phyloP scores from a whole-genome alignment of 2,329 filamentous ascomycete genomes.

The Cyclaneusma minus region DNA sequence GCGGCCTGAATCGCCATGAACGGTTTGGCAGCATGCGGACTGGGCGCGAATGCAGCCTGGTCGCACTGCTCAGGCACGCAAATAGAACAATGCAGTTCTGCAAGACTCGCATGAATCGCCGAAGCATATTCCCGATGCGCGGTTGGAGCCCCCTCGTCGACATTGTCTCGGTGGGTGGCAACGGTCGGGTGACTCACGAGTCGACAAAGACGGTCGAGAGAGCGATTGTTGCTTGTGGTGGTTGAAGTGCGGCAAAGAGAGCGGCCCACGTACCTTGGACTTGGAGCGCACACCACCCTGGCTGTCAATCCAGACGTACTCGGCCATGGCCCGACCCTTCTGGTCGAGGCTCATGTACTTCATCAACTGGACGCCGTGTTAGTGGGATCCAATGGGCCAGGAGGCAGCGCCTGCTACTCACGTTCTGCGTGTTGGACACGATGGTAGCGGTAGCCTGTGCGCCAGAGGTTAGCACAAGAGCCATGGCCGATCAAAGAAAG shows the following conservation, averaged over 20 bases:
- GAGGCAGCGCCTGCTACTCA: conserved; percentile 18
- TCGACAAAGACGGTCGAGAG: no score
- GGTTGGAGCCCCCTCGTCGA: no score
- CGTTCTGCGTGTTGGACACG: conserved; percentile 23
- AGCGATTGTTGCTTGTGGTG: not conserved
- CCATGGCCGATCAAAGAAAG: conserved; percentile 1
- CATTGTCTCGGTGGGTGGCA: no score
- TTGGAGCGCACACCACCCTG: conserved; percentile 78
- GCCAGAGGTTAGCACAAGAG: conserved; percentile 6
- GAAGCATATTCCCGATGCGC: no score
- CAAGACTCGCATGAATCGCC: no score
- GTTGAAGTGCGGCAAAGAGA: not conserved
- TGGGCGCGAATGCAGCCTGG: no score
- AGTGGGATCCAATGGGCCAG: conserved; percentile 3
- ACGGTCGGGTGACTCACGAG: no score
- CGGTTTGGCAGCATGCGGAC: no score
- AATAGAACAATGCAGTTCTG: no score
- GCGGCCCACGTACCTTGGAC: conserved; percentile 63
- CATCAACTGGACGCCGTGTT: conserved; percentile 44
- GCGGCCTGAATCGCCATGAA: not conserved
- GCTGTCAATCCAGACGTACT: conserved; percentile 94
- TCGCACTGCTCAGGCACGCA: no score
- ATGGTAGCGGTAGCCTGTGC: conserved; percentile 16
- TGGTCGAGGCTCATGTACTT: conserved; percentile 90
- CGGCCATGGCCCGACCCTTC: conserved; percentile 76